These are phyloP conservation scores for Taphrina sp. DNA, from an alignment of 1,139 yeast genomes.

Conservation along the genomic window DNA sequence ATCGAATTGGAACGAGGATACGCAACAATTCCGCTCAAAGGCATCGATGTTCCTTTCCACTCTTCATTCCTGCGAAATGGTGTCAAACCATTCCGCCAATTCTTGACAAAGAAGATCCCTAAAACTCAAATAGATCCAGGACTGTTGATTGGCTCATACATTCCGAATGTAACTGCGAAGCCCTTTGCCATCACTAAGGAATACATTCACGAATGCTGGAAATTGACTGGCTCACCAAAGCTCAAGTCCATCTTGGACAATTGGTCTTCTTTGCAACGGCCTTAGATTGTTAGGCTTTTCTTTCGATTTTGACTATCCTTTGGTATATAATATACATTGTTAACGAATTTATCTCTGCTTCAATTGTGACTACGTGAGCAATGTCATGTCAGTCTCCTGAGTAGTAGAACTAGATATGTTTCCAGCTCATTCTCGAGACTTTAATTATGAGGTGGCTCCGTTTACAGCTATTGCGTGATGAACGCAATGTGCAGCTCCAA, in stretches of 20 bases:
- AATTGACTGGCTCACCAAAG: constrained; percentile 85
- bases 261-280: too few relatives aligned
- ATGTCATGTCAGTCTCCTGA: too few relatives aligned
- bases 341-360: too few relatives aligned
- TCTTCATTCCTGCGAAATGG: constrained; percentile 96
- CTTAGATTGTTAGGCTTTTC: too few relatives aligned
- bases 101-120: constrained; percentile 92
- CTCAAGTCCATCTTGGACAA: constrained; percentile 84
- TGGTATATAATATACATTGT: too few relatives aligned
- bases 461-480: too few relatives aligned
- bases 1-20: constrained; percentile 96
- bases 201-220: constrained; percentile 92
- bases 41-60: constrained; percentile 99
- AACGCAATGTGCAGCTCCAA: too few relatives aligned
- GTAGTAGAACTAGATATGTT: too few relatives aligned
- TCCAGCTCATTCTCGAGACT: too few relatives aligned
- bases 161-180: constrained; percentile 97
- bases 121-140: constrained; percentile 94
- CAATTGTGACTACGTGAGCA: too few relatives aligned
- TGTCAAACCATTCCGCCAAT: constrained; percentile 97
- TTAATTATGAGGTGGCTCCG: too few relatives aligned
- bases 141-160: constrained; percentile 87
- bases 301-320: too few relatives aligned
- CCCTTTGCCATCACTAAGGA: constrained; percentile 95
- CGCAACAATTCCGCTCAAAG: constrained; percentile 96